Evolutionary conservation across 352 stramenopile species (phyloP).

Genomic region (Elongisporangium undulatum): DNA sequence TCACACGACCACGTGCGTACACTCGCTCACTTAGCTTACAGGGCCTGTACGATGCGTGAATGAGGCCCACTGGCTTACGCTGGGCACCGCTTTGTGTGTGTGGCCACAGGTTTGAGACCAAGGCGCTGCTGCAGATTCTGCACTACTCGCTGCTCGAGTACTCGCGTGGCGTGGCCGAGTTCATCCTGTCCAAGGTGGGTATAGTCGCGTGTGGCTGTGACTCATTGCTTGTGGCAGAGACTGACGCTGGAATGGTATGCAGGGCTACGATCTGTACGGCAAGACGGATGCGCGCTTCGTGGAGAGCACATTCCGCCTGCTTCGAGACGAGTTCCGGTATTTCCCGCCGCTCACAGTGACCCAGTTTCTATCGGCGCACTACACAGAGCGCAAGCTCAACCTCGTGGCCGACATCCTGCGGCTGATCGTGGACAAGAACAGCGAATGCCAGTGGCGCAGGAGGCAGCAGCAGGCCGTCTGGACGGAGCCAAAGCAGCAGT

Average conservation of each 20-base stretch:
- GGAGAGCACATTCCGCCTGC: conserved; percentile 61
- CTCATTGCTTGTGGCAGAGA: neutral
- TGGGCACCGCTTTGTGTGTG: too few species aligned
- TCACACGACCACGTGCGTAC: conserved; percentile 18
- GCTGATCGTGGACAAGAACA: conserved; percentile 41
- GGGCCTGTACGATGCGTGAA: neutral
- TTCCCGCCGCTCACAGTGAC: conserved; percentile 56
- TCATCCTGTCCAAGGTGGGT: conserved; percentile 35
- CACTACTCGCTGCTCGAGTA: conserved; percentile 74
- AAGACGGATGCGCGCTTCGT: conserved; percentile 80
- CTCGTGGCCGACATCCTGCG: conserved; percentile 51
- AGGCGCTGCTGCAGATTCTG: conserved; percentile 59
- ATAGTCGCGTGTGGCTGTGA: neutral
- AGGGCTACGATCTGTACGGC: conserved; percentile 69
- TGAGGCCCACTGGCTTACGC: neutral
- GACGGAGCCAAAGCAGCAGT: conserved; percentile 28
- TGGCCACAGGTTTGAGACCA: conserved; percentile 24
- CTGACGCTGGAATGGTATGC: neutral
- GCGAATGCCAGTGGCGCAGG: conserved; percentile 31
- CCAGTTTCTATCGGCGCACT: conserved; percentile 65
- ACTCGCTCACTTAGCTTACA: neutral
- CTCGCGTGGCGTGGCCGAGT: conserved; percentile 57
- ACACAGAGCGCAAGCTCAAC: conserved; percentile 50
- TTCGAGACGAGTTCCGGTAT: conserved; percentile 69
- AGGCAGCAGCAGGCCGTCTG: conserved; percentile 52